phyloP scores from a whole-genome alignment of 192 early-diverging fungal genomes.

The Podochytrium sp. region DNA sequence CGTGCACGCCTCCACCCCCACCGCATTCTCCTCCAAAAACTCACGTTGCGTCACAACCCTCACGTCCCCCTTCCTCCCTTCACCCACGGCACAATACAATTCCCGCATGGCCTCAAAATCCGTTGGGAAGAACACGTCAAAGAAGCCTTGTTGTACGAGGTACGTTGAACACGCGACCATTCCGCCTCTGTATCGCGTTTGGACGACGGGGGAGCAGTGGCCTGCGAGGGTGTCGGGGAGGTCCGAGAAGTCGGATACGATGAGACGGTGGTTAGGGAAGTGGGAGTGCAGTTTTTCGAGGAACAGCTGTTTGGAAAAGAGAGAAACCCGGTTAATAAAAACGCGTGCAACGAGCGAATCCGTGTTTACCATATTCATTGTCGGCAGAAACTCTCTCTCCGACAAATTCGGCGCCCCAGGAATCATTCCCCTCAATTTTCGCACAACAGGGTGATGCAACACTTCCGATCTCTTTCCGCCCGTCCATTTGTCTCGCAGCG shows the following conservation, averaged over 20 bases:
- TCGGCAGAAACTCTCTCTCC: conserved; percentile 86
- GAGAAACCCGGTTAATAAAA: conserved; percentile 10
- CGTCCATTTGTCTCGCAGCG: conserved; percentile 55
- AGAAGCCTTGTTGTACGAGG: conserved; percentile 96
- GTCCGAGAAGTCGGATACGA: conserved; percentile 87
- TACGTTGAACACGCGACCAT: conserved; percentile 97
- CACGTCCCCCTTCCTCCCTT: conserved; percentile 33
- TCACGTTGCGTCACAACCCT: conserved; percentile 73
- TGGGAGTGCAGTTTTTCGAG: conserved; percentile 74
- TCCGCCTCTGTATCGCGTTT: conserved; percentile 83
- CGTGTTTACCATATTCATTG: conserved; percentile 54
- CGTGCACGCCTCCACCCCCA: conserved; percentile 66
- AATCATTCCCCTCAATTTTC: conserved; percentile 60
- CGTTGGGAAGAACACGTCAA: conserved; percentile 99
- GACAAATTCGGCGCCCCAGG: conserved; percentile 90
- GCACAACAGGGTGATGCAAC: conserved; percentile 44
- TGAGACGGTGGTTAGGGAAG: conserved; percentile 86
- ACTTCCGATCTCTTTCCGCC: conserved; percentile 65
- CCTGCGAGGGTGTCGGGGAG: conserved; percentile 86
- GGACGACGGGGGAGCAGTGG: conserved; percentile 89
- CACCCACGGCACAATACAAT: conserved; percentile 61
- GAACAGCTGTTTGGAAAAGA: conserved; percentile 53
- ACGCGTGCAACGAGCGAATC: neutral
- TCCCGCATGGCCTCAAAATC: conserved; percentile 86
- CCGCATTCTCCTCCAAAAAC: conserved; percentile 78